phyloP scores from a whole-genome alignment of 2,329 filamentous ascomycete species.

The Penicillium sp. region DNA sequence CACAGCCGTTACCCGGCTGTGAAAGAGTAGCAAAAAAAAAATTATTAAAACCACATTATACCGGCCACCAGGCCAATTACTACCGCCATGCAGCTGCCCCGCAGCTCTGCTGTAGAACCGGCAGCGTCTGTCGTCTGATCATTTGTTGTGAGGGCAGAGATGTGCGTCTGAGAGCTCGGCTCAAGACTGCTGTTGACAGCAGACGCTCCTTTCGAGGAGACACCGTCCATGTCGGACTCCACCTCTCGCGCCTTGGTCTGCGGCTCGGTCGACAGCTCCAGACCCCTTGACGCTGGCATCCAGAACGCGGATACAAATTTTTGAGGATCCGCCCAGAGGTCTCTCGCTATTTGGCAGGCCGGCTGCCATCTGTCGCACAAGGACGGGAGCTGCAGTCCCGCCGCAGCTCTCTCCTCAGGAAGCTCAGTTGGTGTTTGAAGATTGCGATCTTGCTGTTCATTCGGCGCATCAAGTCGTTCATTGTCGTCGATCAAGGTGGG shows the following conservation, averaged over 20 bases:
- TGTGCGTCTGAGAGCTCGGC: neutral
- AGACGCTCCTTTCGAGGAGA: neutral
- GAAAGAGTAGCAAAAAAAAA: neutral
- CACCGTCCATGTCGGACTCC: constrained; percentile 1
- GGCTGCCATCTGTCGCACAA: constrained; percentile 27
- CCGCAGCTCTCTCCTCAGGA: neutral
- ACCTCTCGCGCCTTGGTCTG: neutral
- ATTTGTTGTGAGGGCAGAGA: constrained; percentile 9
- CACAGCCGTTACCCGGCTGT: constrained; percentile 1
- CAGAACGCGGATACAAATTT: neutral
- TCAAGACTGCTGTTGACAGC: constrained; percentile 1
- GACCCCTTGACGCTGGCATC: constrained; percentile 2
- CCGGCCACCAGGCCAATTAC: constrained; percentile 32
- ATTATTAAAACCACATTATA: constrained; percentile 32
- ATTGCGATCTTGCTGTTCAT: constrained; percentile 1
- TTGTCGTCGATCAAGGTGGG: constrained; percentile 7
- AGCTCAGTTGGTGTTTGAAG: constrained; percentile 1
- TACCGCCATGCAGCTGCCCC: constrained; percentile 35
- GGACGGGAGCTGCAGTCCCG: constrained; percentile 7
- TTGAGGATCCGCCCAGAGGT: constrained; percentile 9
- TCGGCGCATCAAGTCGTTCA: neutral
- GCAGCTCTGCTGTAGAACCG: constrained; percentile 23
- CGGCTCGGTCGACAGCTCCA: constrained; percentile 2
- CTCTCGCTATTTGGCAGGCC: constrained; percentile 22
- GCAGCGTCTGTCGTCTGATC: constrained; percentile 23